Percentiles rank a stretch among this genome's conserved stretches.
Conservation (phyloP, 441 rosid species). For the Manihot esculenta region DNA sequence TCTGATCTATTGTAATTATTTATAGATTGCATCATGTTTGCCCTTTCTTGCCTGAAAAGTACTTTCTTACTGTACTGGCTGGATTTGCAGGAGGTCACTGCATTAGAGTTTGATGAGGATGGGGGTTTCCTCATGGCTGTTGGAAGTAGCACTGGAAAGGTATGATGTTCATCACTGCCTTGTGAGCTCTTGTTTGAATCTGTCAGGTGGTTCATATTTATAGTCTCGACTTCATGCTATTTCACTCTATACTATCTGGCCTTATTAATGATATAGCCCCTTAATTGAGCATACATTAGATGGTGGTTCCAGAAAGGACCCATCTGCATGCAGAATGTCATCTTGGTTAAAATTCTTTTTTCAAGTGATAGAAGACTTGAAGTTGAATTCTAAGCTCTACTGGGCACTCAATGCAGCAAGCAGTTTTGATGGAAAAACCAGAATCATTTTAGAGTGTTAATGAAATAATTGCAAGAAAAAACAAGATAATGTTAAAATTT, state of each 20-base stretch:
- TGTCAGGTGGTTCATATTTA: not conserved
- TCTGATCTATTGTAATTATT: not conserved
- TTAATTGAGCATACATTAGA: not conserved
- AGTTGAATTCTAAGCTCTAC: not conserved
- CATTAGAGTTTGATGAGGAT: constrained; percentile 72
- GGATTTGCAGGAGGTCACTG: constrained; percentile 74
- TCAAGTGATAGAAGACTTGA: not conserved
- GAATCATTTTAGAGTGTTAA: not conserved
- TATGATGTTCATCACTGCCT: constrained; percentile 27
- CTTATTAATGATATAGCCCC: not conserved
- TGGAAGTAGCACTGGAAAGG: constrained; percentile 92
- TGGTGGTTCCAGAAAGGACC: not conserved
- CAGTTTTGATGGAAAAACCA: not conserved
- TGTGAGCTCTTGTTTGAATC: constrained; percentile 1
- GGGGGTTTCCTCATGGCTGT: constrained; percentile 78
- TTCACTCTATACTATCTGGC: constrained; percentile 8
- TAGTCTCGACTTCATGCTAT: not conserved
- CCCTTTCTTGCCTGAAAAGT: constrained; percentile 14
- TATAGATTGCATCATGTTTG: not conserved
- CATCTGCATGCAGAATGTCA: not conserved
- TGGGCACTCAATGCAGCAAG: not conserved
- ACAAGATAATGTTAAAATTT: not conserved
- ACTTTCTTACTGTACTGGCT: constrained; percentile 19
- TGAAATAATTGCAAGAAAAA: not conserved
- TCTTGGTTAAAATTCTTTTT: not conserved